Evolutionary conservation across 2,329 filamentous ascomycete species (phyloP), one percentile per base, ranked within the genome.

Genomic region (Chalaropsis thielavioides): DNA sequence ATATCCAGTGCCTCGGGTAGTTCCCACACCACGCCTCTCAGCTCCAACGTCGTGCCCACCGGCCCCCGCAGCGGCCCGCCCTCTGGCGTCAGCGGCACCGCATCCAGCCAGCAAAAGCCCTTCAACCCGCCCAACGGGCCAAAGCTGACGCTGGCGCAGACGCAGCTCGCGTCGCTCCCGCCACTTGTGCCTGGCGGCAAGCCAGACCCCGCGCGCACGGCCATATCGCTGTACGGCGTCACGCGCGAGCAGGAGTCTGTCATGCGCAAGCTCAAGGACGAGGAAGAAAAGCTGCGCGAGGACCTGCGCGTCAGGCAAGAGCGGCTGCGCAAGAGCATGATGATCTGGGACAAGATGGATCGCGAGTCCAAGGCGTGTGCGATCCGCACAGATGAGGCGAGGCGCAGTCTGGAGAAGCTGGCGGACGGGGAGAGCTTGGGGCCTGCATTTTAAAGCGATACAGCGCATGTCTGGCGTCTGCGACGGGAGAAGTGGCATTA

Each of bases 211-310:
- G 71, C 74, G 19, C 74, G 78, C 69, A 71, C 76, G 1, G 75
- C 79, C 1, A 69, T 80, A 51, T 72, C 72, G 7, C 75, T 75
- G 3, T 64, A 74, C 0, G 80, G 81, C 17, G 78, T 83, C 27
- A 76, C 78, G 40, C 77, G 78, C 11, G 82, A 84, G 54, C 72
- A 83, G 17, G 80, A 83, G 68, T 71, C 76, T n/a, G 80, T 83
- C 71, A 79, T 77, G 68, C 75, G 76, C 41, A 80, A 80, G 66
- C 75, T 84, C 11, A 77, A 76, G 66, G 81, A 83, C 46, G 82
- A 85, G 58, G 82, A 84, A 70, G 82, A 84, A 71, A 79, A 78
- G 68, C 69, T 83, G 43, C 76, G 82, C 1, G 77, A 80, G 51
- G 82, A 84, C 63, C 72, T 82, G 38, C 76, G 78, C 22, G 70